A percentile compares a stretch with the other conserved stretches of the same genome.
Evolutionary conservation across 352 stramenopile species (phyloP).

Genomic region (Phytophthora quininea): DNA sequence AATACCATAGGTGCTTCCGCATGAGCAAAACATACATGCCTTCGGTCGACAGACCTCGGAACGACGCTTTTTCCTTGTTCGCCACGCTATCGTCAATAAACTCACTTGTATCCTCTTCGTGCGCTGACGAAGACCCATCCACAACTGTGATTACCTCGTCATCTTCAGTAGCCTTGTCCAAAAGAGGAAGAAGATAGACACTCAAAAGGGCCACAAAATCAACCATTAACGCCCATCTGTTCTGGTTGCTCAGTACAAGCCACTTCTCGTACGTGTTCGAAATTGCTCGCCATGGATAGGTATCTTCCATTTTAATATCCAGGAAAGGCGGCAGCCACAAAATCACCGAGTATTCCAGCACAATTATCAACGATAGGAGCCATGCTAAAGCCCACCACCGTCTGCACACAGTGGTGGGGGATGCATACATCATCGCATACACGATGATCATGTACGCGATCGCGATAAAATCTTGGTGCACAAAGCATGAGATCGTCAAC

Average conservation of each 20-base stretch:
- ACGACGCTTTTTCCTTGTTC: slow-evolving; percentile 2
- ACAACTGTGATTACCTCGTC: slow-evolving; percentile 40
- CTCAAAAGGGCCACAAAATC: slow-evolving; percentile 78
- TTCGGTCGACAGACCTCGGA: slow-evolving; percentile 31
- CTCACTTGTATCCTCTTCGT: slow-evolving; percentile 6
- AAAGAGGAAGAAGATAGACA: slow-evolving; percentile 73
- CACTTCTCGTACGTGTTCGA: slow-evolving; percentile 66
- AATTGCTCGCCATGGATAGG: slow-evolving; percentile 60
- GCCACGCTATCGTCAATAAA: slow-evolving; percentile 11
- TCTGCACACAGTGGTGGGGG: slow-evolving; percentile 52
- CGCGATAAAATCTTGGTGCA: slow-evolving; percentile 78
- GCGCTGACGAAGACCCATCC: slow-evolving; percentile 28
- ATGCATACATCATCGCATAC: slow-evolving; percentile 83
- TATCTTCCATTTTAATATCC: slow-evolving; percentile 63
- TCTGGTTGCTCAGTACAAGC: slow-evolving; percentile 67
- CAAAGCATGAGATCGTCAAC: slow-evolving; percentile 80
- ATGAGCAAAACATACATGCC: slow-evolving; percentile 65
- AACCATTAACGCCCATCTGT: slow-evolving; percentile 79
- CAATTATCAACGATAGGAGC: slow-evolving; percentile 68
- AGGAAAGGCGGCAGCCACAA: slow-evolving; percentile 72
- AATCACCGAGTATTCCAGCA: slow-evolving; percentile 75
- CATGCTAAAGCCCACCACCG: slow-evolving; percentile 62
- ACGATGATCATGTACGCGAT: slow-evolving; percentile 82
- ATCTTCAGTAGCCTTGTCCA: slow-evolving; percentile 40
- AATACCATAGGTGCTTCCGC: slow-evolving; percentile 72